phyloP scores from a whole-genome alignment of 495 filamentous ascomycete genomes.

The Aspergillus funiculosus region DNA sequence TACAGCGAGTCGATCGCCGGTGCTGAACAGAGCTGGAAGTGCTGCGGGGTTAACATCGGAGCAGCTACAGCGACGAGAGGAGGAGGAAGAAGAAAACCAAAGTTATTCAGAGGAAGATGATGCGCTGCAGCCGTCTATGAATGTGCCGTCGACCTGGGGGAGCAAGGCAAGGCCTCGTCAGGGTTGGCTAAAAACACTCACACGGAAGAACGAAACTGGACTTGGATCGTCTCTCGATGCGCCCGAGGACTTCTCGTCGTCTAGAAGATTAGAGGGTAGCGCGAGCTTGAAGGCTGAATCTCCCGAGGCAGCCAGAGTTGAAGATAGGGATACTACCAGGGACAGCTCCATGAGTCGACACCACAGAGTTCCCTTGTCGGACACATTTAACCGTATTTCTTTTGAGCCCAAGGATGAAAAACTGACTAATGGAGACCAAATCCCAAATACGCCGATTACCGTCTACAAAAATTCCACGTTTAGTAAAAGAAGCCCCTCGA shows the following conservation, averaged over 20 bases:
- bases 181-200: conserved; percentile 50
- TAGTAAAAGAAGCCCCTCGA: conserved; percentile 29
- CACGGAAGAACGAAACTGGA: conserved; percentile 23
- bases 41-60: conserved; percentile 38
- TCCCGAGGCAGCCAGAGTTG: neutral
- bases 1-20: conserved; percentile 38
- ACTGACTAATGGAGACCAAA: conserved; percentile 32
- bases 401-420: conserved; percentile 23
- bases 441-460: conserved; percentile 50
- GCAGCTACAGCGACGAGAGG: conserved; percentile 43
- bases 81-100: conserved; percentile 31
- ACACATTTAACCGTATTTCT: conserved; percentile 18
- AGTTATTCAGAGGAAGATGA: conserved; percentile 22
- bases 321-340: conserved; percentile 16
- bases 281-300: neutral
- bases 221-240: conserved; percentile 20
- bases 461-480: conserved; percentile 42
- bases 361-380: conserved; percentile 15
- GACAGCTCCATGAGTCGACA: conserved; percentile 22
- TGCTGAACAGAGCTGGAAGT: conserved; percentile 42
- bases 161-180: conserved; percentile 43
- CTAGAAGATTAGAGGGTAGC: conserved; percentile 4
- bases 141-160: conserved; percentile 55
- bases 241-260: conserved; percentile 3
- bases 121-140: conserved; percentile 45